Evolutionary conservation across 2,329 filamentous ascomycete genomes (phyloP), one percentile per base, ranked within the genome.

Genomic region (Trichoderma koningiopsis): DNA sequence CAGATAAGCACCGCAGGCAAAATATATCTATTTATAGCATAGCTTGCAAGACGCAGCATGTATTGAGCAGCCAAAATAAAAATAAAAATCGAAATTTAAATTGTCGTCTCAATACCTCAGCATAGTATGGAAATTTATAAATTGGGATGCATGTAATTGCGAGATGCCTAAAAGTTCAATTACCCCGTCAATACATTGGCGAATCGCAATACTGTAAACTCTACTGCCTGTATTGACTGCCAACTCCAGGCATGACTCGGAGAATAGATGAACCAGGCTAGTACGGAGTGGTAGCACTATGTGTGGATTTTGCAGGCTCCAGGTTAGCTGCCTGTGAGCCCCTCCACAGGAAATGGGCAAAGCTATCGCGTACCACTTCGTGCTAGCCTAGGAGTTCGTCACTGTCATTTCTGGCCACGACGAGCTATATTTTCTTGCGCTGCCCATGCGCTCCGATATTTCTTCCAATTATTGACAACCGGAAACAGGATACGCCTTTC

Each of bases 331-430:
- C 35, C 61, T 55, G 22, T 29, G 61, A 31, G 55, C 61, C 53
- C 64, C 64, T 67, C 56, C 53, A 67, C 24, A 19, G 37, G 43
- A 27, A 68, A 68, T 62, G 55, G 60, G 31, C 58, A 62, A 62
- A 68, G 56, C 35, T 70, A 57, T 55, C 66, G 29, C 40, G 43
- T 43, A 55, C 57, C 35, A 68, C 55, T 66, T 6, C 37, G 37
- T 68, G n/a, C 47, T 40, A 43, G 53, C 33, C 57, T 43, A 70
- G 33, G 56, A 68, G 56, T 70, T 68, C 64, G 57, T 68, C 64
- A 68, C 47, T 57, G 43, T 49, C 49, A 24, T n/a, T 56, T 55
- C 33, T 62, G 27, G 59, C 56, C 47, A 63, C 49, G 68, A 37
- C 52, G 24, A 22, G 58, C 74, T 37, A 65, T 35, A 57, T 53